Base-by-base conservation (phyloP, 768 basidiomycete species). In the Mycena kentingensis region DNA sequence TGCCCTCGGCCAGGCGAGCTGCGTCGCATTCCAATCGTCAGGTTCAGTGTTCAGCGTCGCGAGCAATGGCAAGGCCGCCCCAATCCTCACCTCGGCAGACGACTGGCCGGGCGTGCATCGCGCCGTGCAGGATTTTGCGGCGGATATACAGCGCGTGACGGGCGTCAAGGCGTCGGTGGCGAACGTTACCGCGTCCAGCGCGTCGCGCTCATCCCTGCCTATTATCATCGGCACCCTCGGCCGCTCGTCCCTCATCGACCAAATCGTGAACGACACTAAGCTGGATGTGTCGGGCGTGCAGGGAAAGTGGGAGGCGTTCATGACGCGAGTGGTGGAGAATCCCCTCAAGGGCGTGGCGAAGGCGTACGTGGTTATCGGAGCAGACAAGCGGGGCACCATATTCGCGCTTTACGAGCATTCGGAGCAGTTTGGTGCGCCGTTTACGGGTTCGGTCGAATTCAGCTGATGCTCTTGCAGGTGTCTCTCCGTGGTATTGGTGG, bases 401-500 rank as follows among this genome's bases (percentile, higher is more conserved):
- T 87, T 75, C 60, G 82, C 77, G 2, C 60, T 88, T 28, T 87
- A 87, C 61, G 84, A 85, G 61, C 79, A 84, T 50, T 83, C 82
- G 10, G 85, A 88, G 63, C 85, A 87, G 61, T 81, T 87, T 63
- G 85, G 85, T 79, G 34, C 28, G 59, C 16, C 24, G 12, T 3
- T 21, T 58, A 7, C 12, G 16, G 11, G 19, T 19, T 41, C 35
- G 54, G 51, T 28, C 4, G 7, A 12, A 37, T 49, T 52, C 46
- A 26, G 22, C 24, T 37, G n/a, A n/a, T 39, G 58, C 58, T 59
- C 18, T 36, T 32, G 29, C 45, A 83, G 82, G 83, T 50, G 82
- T 85, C 28, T 84, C 83, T 18, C 84, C 84, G n/a, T 85, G 84
- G 83, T 83, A 79, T 54, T 85, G 81, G 81, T 90, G 87, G 87